Conservation (phyloP, 345 rosid species). For the Eucalyptus regnans region DNA sequence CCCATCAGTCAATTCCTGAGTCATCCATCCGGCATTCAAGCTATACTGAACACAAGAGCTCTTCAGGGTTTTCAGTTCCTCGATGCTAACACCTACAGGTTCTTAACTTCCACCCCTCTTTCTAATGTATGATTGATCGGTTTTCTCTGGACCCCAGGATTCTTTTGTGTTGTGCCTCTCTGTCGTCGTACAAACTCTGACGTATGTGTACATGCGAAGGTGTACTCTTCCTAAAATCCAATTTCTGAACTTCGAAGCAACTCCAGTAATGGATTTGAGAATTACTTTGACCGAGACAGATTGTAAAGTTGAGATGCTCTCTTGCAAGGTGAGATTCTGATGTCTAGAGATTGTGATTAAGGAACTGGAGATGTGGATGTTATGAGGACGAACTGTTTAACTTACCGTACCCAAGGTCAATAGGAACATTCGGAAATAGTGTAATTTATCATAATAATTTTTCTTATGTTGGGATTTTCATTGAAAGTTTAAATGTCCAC, state of each 20-base stretch:
- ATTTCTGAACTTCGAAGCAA: slow-evolving; percentile 63
- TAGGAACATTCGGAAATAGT: background rate
- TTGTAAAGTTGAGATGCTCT: slow-evolving; percentile 69
- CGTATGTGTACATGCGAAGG: slow-evolving; percentile 13
- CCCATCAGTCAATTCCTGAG: slow-evolving; percentile 48
- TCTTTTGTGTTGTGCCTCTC: background rate
- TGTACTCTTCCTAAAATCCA: slow-evolving; percentile 57
- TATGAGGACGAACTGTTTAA: background rate
- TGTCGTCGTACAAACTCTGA: background rate
- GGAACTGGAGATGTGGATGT: background rate
- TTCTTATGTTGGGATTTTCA: background rate
- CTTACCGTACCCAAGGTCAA: background rate
- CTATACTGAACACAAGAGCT: slow-evolving; percentile 54
- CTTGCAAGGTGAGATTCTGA: slow-evolving; percentile 56
- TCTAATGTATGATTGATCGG: background rate
- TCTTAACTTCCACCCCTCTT: background rate
- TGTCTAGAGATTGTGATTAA: background rate
- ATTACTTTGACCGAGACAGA: slow-evolving; percentile 44
- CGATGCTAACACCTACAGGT: slow-evolving; percentile 56
- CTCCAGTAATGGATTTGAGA: slow-evolving; percentile 57
- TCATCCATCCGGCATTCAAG: slow-evolving; percentile 61
- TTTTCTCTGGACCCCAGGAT: background rate
- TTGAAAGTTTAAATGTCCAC: background rate
- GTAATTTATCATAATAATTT: background rate
- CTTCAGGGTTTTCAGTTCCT: slow-evolving; percentile 44